Evolutionary conservation across 2,329 filamentous ascomycete species (phyloP).

Genomic region (Coniochaeta hoffmannii): DNA sequence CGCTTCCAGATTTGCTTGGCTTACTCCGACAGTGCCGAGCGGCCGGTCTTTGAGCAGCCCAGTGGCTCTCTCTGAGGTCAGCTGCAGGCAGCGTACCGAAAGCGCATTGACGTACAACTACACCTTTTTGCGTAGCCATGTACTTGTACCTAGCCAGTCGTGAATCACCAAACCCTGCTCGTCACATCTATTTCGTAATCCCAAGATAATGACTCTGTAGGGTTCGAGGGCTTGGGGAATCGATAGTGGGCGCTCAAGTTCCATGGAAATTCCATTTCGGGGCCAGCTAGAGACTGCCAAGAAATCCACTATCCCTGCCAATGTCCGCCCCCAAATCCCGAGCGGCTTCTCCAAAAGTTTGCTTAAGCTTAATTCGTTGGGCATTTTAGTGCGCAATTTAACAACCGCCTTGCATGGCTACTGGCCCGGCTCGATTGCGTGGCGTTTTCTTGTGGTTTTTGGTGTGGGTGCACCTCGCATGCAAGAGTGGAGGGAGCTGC

Average conservation of each 20-base stretch:
- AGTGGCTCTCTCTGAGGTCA: neutral
- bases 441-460: neutral
- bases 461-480: neutral
- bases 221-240: too few relatives aligned
- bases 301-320: neutral
- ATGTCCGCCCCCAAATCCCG: slow-evolving; percentile 2
- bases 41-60: neutral
- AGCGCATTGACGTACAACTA: too few relatives aligned
- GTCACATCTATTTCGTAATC: too few relatives aligned
- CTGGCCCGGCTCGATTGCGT: neutral
- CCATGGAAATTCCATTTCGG: too few relatives aligned
- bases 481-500: too few relatives aligned
- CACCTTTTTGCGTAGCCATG: too few relatives aligned
- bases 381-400: slow-evolving; percentile 14
- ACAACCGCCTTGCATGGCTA: slow-evolving; percentile 10
- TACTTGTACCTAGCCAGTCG: too few relatives aligned
- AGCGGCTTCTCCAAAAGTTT: slow-evolving; percentile 7
- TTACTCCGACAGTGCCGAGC: neutral
- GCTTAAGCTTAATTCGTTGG: slow-evolving; percentile 26
- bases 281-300: neutral
- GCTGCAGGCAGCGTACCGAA: neutral
- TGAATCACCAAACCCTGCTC: too few relatives aligned
- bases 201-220: too few relatives aligned
- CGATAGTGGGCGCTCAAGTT: too few relatives aligned
- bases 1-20: neutral